Conservation (phyloP, 2,329 filamentous ascomycete genomes). For the Colletotrichum lini region DNA sequence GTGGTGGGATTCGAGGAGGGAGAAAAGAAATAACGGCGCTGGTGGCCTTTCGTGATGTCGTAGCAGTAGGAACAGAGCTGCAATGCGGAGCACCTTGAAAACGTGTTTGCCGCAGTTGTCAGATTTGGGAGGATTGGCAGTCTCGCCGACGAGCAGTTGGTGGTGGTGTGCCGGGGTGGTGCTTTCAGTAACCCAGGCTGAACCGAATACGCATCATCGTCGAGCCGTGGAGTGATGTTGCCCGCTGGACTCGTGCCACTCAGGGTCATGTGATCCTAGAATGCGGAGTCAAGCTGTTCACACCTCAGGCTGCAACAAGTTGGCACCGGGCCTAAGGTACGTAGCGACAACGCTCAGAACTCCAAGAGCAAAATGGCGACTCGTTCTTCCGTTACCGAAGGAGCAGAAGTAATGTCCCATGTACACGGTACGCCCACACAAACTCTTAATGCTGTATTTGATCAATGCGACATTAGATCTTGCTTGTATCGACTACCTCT, state of each 20-base stretch:
- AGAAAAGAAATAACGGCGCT: neutral
- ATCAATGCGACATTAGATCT: constrained; percentile 10
- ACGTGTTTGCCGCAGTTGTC: neutral
- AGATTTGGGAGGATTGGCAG: neutral
- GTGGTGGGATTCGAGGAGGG: neutral
- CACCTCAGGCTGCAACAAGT: constrained; percentile 11
- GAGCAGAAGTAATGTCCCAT: neutral
- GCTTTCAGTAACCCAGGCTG: neutral
- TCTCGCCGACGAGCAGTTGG: neutral
- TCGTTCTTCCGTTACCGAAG: neutral
- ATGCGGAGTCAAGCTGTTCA: neutral
- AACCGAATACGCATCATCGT: constrained; percentile 23
- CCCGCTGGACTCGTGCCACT: constrained; percentile 29
- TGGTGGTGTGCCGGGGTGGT: neutral
- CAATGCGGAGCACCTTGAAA: neutral
- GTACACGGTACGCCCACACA: neutral
- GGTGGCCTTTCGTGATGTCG: constrained; percentile 2
- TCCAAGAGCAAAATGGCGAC: neutral
- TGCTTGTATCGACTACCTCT: constrained; percentile 17
- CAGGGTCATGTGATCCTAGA: constrained; percentile 28
- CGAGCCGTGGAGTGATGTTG: constrained; percentile 21
- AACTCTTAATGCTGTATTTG: neutral
- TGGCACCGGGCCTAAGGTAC: neutral
- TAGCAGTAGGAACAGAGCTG: no score
- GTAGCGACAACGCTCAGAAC: neutral